phyloP scores from a whole-genome alignment of 306 rosid genomes.

The Cicer yamashitae region DNA sequence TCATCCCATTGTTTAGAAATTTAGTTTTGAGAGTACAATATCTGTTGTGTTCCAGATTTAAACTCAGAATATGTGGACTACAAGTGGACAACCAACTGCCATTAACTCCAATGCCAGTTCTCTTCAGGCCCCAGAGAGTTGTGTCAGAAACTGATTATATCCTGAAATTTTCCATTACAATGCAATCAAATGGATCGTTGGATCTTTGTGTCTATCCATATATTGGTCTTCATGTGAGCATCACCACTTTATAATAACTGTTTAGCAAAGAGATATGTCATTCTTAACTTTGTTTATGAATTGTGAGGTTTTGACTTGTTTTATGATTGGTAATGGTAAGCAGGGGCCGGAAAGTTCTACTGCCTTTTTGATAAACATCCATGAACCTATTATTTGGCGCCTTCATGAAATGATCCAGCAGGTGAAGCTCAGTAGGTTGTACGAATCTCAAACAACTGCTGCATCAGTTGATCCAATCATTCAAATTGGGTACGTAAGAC shows the following conservation, averaged over 20 bases:
- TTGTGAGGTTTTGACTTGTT: conserved; percentile 30
- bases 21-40: conserved; percentile 42
- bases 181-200: conserved; percentile 86
- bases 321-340: conserved; percentile 38
- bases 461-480: conserved; percentile 92
- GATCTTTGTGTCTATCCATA: conserved; percentile 93
- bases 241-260: conserved; percentile 33
- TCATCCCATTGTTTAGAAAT: conserved; percentile 24
- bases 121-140: conserved; percentile 87
- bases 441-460: conserved; percentile 80
- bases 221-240: conserved; percentile 86
- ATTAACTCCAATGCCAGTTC: conserved; percentile 92
- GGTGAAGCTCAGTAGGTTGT: conserved; percentile 78
- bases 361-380: conserved; percentile 86
- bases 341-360: conserved; percentile 92
- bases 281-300: conserved; percentile 24
- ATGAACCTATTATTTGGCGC: conserved; percentile 97
- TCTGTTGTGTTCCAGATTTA: conserved; percentile 63
- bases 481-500: conserved; percentile 76
- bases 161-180: conserved; percentile 83
- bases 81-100: conserved; percentile 98
- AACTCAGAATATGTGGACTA: conserved; percentile 84
- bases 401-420: conserved; percentile 94
- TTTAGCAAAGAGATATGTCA: neutral
- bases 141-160: conserved; percentile 79